Conservation (phyloP, 169 alveolate genomes). For the Cryptosporidium andersoni region DNA sequence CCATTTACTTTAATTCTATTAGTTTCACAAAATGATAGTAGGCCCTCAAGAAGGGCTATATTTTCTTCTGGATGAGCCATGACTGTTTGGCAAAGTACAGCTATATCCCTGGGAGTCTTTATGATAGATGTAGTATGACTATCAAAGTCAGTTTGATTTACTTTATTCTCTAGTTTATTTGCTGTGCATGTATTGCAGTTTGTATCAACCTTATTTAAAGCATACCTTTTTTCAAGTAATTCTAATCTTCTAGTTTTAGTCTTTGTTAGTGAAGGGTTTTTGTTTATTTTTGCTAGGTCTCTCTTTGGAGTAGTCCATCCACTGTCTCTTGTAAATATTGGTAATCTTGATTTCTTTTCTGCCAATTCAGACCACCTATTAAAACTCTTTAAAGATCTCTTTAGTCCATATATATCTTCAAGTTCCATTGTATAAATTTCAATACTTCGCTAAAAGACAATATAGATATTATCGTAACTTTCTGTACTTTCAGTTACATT, state of each 20-base stretch:
- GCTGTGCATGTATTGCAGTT: background rate
- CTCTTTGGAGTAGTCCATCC: constrained; percentile 5
- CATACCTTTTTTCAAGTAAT: constrained; percentile 23
- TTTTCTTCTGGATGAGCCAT: constrained; percentile 56
- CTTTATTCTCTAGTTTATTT: background rate
- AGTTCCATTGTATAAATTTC: constrained; percentile 7
- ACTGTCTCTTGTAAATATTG: constrained; percentile 39
- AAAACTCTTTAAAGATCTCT: constrained; percentile 8
- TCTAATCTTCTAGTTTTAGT: constrained; percentile 21
- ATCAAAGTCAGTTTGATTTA: background rate
- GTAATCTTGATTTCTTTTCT: constrained; percentile 21
- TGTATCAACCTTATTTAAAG: background rate
- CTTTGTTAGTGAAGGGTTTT: constrained; percentile 6
- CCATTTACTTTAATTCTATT: background rate
- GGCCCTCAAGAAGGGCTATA: constrained; percentile 1
- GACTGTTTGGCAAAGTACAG: constrained; percentile 22
- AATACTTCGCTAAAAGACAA: background rate
- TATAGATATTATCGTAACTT: background rate
- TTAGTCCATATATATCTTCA: constrained; percentile 44
- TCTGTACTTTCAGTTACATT: too few species aligned
- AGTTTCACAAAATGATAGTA: constrained; percentile 18
- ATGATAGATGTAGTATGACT: background rate
- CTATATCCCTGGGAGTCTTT: constrained; percentile 50
- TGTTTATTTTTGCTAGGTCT: background rate
- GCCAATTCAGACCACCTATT: constrained; percentile 56